Conservation (phyloP, 768 basidiomycete species). For the Boletus insuetus region DNA sequence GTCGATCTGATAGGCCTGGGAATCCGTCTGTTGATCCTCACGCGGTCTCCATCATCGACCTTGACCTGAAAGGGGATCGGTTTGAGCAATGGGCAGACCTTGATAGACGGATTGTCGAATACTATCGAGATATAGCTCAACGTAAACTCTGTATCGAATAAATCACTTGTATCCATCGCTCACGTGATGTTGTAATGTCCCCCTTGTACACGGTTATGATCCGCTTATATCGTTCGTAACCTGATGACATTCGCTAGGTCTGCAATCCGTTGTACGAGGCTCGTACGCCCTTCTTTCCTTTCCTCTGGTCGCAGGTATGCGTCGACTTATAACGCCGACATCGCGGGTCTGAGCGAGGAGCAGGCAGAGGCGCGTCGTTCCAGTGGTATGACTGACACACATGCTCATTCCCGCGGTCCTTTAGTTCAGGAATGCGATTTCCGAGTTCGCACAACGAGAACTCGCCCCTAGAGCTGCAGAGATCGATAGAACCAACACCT, state of each 20-base stretch:
- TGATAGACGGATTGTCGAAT: slow-evolving; percentile 62
- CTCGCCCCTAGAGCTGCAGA: slow-evolving; percentile 83
- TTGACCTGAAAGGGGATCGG: slow-evolving; percentile 75
- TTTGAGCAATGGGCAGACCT: slow-evolving; percentile 69
- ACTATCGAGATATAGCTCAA: slow-evolving; percentile 31
- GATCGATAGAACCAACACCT: slow-evolving; percentile 82
- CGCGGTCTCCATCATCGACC: slow-evolving; percentile 72
- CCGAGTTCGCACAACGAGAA: slow-evolving; percentile 78
- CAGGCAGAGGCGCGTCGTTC: slow-evolving; percentile 63
- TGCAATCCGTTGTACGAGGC: slow-evolving; percentile 1
- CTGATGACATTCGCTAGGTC: slow-evolving; percentile 15
- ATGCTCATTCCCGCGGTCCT: background rate
- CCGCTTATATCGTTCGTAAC: background rate
- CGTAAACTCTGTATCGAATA: slow-evolving; percentile 24
- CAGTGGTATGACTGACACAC: background rate
- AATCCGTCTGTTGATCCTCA: slow-evolving; percentile 32
- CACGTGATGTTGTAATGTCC: slow-evolving; percentile 5
- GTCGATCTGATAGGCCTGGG: slow-evolving; percentile 4
- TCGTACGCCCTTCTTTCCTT: background rate
- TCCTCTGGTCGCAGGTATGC: slow-evolving; percentile 8
- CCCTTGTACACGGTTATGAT: slow-evolving; percentile 13
- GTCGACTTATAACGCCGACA: slow-evolving; percentile 67
- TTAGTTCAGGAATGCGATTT: slow-evolving; percentile 80
- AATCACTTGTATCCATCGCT: no score
- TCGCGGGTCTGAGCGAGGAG: slow-evolving; percentile 77